Conservation (phyloP, 2,329 filamentous ascomycete genomes). For the Penicillium sp. region DNA sequence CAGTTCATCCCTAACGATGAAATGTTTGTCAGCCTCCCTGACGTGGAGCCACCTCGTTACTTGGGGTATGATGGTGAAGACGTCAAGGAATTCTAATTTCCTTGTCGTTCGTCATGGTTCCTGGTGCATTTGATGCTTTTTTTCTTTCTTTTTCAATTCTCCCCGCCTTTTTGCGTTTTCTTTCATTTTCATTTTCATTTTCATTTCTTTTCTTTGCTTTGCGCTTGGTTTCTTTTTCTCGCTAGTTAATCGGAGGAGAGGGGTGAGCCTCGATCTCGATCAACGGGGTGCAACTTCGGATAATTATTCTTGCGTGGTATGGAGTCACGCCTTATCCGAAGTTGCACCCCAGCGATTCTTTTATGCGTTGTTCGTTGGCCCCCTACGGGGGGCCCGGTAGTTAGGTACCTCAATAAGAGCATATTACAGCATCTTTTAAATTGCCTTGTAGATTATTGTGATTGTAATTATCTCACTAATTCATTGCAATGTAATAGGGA, state of each 20-base stretch:
- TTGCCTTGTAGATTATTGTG: neutral
- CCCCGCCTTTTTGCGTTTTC: no score
- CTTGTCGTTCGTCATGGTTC: neutral
- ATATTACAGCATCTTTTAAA: neutral
- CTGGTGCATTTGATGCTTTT: neutral
- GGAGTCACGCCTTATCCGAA: neutral
- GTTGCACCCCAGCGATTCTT: neutral
- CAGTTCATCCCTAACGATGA: neutral
- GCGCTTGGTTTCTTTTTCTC: neutral
- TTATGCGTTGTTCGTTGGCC: neutral
- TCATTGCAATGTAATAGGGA: neutral
- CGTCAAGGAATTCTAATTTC: neutral
- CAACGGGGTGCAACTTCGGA: neutral
- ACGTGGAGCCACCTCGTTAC: neutral
- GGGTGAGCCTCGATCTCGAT: neutral
- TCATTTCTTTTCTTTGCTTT: neutral
- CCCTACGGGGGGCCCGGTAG: neutral
- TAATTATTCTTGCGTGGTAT: constrained; percentile 1
- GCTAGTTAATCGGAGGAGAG: neutral
- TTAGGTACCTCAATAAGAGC: neutral
- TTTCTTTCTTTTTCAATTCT: no score
- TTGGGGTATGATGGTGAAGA: neutral
- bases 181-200: neutral
- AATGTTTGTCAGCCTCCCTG: neutral
- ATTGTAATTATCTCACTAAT: no score